These are phyloP conservation scores for Erigeron canadensis DNA, from an alignment of 129 eudicot species.

Conservation along the genomic window DNA sequence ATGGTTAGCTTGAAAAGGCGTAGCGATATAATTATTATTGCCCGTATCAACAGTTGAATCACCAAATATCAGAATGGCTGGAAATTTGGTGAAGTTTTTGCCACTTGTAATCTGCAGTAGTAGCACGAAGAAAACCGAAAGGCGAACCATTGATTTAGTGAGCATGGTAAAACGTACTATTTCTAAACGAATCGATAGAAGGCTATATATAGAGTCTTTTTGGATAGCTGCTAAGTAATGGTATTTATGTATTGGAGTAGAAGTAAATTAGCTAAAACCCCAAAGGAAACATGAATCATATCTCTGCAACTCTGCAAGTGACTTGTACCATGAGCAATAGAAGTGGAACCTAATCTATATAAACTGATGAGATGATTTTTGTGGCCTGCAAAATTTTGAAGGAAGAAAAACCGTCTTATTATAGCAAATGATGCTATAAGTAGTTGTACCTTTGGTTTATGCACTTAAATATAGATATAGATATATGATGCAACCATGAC, in stretches of 20 bases:
- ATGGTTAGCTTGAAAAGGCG: conserved; percentile 36
- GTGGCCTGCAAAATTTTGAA: not conserved
- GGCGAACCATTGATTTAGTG: conserved; percentile 27
- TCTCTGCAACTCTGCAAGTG: not conserved
- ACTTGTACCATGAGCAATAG: conserved; percentile 13
- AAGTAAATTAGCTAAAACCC: conserved; percentile 32
- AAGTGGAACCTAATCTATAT: not conserved
- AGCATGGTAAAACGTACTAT: conserved; percentile 9
- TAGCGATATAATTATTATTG: conserved; percentile 38
- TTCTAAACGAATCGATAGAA: conserved; percentile 17
- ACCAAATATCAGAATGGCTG: conserved; percentile 41
- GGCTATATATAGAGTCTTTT: conserved; percentile 12
- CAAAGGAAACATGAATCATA: conserved; percentile 12
- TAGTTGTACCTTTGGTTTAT: conserved; percentile 19
- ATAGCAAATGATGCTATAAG: conserved; percentile 16
- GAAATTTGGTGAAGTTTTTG: conserved; percentile 27
- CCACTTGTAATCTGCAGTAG: conserved; percentile 12
- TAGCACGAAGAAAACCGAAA: conserved; percentile 20
- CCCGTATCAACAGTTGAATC: conserved; percentile 48
- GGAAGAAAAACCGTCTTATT: not conserved
- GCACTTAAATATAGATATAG: not conserved
- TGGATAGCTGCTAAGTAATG: conserved; percentile 35
- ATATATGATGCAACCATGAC: not conserved
- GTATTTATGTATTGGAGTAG: conserved; percentile 32
- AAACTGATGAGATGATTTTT: not conserved